phyloP scores from a whole-genome alignment of 2,329 filamentous ascomycete genomes.

The Epichloe glyceriae region DNA sequence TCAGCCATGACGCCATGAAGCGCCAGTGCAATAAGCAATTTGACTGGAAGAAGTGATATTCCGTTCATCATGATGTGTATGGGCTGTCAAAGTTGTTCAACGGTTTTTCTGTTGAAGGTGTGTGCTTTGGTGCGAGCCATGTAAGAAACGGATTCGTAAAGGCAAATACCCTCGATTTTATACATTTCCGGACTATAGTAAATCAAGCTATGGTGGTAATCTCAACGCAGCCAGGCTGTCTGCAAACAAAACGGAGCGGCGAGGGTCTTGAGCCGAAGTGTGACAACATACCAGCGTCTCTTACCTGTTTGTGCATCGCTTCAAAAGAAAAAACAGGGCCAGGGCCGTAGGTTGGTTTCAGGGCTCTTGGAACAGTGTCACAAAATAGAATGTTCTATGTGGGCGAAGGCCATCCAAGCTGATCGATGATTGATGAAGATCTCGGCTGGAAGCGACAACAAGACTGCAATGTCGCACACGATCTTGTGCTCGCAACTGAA shows the following conservation, averaged over 20 bases:
- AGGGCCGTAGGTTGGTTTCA: neutral
- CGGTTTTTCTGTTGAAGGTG: neutral
- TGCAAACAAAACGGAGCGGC: neutral
- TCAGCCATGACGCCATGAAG: conserved; percentile 1
- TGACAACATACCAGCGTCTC: neutral
- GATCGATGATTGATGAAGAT: conserved; percentile 1
- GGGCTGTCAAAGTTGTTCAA: neutral
- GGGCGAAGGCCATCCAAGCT: neutral
- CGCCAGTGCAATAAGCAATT: neutral
- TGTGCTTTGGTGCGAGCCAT: neutral
- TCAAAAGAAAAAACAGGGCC: neutral
- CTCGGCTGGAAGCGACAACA: neutral
- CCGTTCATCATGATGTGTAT: neutral
- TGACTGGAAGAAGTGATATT: neutral
- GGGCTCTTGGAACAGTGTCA: neutral
- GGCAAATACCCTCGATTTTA: neutral
- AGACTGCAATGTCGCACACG: neutral
- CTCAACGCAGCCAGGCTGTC: neutral
- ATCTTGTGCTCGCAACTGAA: neutral
- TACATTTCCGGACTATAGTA: neutral
- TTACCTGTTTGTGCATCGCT: neutral
- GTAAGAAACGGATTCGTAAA: neutral
- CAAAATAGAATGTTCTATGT: neutral
- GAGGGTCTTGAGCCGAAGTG: neutral
- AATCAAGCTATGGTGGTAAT: neutral